phyloP scores from a whole-genome alignment of 495 filamentous ascomycete genomes.

The Sordaria brevicollis region DNA sequence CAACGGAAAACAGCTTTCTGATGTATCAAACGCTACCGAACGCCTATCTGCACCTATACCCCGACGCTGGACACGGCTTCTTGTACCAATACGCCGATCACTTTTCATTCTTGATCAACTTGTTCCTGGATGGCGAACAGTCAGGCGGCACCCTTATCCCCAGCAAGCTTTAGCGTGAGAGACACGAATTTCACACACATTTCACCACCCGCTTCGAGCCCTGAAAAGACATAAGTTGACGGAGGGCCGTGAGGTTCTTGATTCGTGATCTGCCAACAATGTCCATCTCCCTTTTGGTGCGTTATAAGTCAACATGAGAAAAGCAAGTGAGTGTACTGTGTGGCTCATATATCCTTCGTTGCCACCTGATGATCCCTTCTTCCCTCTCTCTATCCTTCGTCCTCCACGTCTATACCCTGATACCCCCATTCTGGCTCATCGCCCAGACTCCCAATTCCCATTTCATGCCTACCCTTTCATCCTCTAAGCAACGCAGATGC shows the following conservation, averaged over 20 bases:
- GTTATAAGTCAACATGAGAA: not conserved
- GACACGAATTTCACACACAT: not conserved
- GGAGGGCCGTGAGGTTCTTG: not conserved
- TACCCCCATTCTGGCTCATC: not conserved
- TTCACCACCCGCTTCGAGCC: not conserved
- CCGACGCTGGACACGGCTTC: conserved; percentile 19
- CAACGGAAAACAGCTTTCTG: conserved; percentile 11
- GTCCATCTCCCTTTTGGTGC: not conserved
- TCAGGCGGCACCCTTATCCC: not conserved
- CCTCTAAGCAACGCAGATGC: conserved; percentile 12
- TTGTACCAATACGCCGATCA: conserved; percentile 16
- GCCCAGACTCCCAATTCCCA: too few species aligned
- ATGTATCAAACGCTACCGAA: conserved; percentile 7
- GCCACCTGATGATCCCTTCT: not conserved
- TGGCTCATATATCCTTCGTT: not conserved
- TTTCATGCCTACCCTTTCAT: not conserved
- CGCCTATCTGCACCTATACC: conserved; percentile 17
- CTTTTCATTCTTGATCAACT: conserved; percentile 10
- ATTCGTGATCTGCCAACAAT: not conserved
- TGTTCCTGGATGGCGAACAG: conserved; percentile 7
- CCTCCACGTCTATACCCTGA: not conserved
- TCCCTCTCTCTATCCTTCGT: not conserved
- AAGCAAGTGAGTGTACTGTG: not conserved
- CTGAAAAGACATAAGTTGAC: not conserved
- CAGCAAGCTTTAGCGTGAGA: not conserved